phyloP scores from a whole-genome alignment of 2,329 filamentous ascomycete genomes.

The Gyromitra esculenta region DNA sequence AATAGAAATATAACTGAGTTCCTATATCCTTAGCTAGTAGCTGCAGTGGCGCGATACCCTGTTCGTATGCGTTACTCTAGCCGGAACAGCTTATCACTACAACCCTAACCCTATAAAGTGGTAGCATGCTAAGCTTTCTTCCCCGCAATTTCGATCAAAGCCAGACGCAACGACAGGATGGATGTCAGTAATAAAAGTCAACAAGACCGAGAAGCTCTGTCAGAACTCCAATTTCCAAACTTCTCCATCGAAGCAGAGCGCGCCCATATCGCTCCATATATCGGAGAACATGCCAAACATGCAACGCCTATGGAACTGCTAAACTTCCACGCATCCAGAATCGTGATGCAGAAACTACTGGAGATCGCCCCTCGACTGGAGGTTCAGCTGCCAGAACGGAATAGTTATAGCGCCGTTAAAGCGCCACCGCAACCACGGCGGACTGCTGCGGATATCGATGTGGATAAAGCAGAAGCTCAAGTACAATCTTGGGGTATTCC shows the following conservation, averaged over 20 bases:
- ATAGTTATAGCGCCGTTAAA: background rate
- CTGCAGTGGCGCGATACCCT: background rate
- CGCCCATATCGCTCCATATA: background rate
- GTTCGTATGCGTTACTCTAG: background rate
- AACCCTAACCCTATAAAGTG: background rate
- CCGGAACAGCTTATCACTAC: background rate
- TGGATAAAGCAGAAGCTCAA: background rate
- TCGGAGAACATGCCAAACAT: background rate
- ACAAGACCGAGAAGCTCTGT: background rate
- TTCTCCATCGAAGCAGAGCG: conserved; percentile 6
- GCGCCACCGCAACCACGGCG: background rate
- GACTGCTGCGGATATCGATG: background rate
- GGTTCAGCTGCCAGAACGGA: background rate
- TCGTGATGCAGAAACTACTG: background rate
- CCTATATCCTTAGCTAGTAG: too few species aligned
- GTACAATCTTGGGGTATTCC: background rate
- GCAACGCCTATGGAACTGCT: conserved; percentile 12
- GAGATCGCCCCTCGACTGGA: background rate
- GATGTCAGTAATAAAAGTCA: background rate
- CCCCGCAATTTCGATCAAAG: background rate
- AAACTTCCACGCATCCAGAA: conserved; percentile 14
- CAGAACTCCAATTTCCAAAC: background rate
- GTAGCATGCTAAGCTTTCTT: background rate
- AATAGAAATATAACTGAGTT: too few species aligned
- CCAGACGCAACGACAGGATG: background rate